A percentile compares a stretch with the other conserved stretches of the same genome.
phyloP scores from a whole-genome alignment of 2,329 filamentous ascomycete genomes.

The Dactylonectria estremocensis region DNA sequence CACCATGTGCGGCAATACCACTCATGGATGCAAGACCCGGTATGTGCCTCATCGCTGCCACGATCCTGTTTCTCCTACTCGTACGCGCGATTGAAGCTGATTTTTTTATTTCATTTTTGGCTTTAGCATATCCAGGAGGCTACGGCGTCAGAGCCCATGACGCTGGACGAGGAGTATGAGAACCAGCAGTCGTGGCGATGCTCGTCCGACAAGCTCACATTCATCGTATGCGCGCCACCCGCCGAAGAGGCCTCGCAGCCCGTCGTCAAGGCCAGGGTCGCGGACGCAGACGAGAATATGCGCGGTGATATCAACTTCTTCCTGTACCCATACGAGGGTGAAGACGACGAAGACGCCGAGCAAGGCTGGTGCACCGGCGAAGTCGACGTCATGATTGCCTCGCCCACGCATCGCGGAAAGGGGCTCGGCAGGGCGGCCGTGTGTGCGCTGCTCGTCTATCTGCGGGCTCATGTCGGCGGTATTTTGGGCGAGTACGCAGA shows the following conservation, averaged over 20 bases:
- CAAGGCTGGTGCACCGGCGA: slow-evolving; percentile 71
- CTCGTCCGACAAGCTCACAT: slow-evolving; percentile 90
- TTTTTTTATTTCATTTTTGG: no score
- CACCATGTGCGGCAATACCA: slow-evolving; percentile 90
- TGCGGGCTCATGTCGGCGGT: slow-evolving; percentile 65
- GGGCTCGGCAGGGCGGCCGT: slow-evolving; percentile 79
- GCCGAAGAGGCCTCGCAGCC: background rate
- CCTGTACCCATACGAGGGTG: slow-evolving; percentile 72
- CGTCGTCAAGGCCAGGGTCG: slow-evolving; percentile 54
- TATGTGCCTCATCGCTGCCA: slow-evolving; percentile 45
- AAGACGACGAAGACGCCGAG: slow-evolving; percentile 54
- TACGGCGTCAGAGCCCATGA: slow-evolving; percentile 90
- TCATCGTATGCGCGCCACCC: slow-evolving; percentile 82
- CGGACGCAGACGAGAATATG: slow-evolving; percentile 73
- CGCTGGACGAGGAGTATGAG: slow-evolving; percentile 84
- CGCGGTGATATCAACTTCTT: slow-evolving; percentile 88
- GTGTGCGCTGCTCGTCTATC: slow-evolving; percentile 78
- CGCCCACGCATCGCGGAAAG: slow-evolving; percentile 66
- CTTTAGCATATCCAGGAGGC: slow-evolving; percentile 81
- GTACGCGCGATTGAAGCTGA: background rate
- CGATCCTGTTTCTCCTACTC: background rate
- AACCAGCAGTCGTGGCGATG: slow-evolving; percentile 92
- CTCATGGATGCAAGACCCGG: slow-evolving; percentile 91
- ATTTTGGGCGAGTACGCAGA: slow-evolving; percentile 67
- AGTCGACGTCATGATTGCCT: slow-evolving; percentile 89